Evolutionary conservation across 768 basidiomycete species (phyloP), one percentile per base, ranked within the genome.

Genomic region (Suillus fuscotomentosus): DNA sequence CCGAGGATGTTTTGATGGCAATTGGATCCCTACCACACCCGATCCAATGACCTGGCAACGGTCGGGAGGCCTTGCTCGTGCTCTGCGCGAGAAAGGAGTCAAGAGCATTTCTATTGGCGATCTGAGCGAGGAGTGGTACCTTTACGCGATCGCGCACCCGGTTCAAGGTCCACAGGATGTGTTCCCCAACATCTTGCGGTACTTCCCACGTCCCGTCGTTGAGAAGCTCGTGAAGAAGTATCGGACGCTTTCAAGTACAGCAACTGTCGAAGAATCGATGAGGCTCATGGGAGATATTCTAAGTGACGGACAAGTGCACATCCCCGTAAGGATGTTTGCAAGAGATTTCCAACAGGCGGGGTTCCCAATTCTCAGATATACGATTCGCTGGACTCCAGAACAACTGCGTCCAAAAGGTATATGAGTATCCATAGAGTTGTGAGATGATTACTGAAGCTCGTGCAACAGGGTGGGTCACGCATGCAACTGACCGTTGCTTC

Each of bases 81-180:
- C 78, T 1, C 80, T 92, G 14, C 74, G 71, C 53, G 82, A 78
- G 22, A 86, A 84, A 22, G 90, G 91, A 3, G 80, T 91, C 53
- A 81, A 78, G 47, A 85, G 82, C 70, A 77, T 92, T 63, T 77
- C 87, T 59, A 75, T 88, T n/a, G 91, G 91, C 10, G 88, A 90
- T 62, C 79, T 91, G 59, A 80, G 78, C 17, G 89, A 92, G 68
- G 90, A 92, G 72, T 92, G 90, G 90, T 90, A 86, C 72, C 81
- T 91, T 60, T 92, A 91, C 68, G 84, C 88, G 15, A 86, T 91
- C 67, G 85, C 89, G 5, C 85, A 90, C 71, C 84, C 86, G 0
- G 82, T 91, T 56, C 60, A 71, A 13, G 74, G 78, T 10, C 75
- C 80, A 24, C 67, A 67, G 27, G 90, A 92, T 66, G 78, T 91